Base-by-base conservation (phyloP, 2,329 filamentous ascomycete genomes). In the Orbilia ellipsospora region DNA sequence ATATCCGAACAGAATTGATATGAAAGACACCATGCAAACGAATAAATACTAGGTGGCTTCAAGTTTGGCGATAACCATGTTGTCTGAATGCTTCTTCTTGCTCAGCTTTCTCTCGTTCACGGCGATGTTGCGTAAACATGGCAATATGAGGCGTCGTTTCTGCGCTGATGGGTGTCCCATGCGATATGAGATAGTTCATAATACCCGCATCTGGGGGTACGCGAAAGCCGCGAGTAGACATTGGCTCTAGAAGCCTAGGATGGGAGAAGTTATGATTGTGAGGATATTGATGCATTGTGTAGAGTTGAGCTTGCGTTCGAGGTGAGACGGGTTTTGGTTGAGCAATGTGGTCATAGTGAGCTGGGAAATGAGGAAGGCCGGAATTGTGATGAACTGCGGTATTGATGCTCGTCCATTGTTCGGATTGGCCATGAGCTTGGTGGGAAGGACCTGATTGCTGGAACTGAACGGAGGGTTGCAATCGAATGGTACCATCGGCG, bases 141-240 rank as follows among this genome's bases (percentile, higher is more conserved):
- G 72, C 72, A 56, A 75, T 51, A n/a, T 75, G 72, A 2, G 72
- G 72, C 3, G 64, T 75, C 4, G 72, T 75, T 12, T 75, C 64
- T 0, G 64, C 51, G 6, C 64, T 64, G 16, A 75, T 75, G 6
- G 72, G 72, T 1, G 61, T 60, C 0, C 28, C 72, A 16, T 64
- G 16, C 2, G 59, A 20, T 8, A 64, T 44, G 7, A 75, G 20
- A 42, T 64, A 69, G 13, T 60, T 36, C 36, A 75, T 44, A n/a
- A 48, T 18, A 48, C 15, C 13, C 13, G 15, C 44, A 1, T 48
- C 44, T 18, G 50, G 48, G 2, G 31, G 48, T 45, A 42, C 31
- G 4, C 20, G 61, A 2, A 63, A 52, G 0, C 51, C 23, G 15
- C 12, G 28, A 7, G 8, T 2, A 23, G 12, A 42, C 16, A 23